These are phyloP conservation scores for Parmales sp. DNA, from an alignment of 108 stramenopile species.

Conservation along the genomic window DNA sequence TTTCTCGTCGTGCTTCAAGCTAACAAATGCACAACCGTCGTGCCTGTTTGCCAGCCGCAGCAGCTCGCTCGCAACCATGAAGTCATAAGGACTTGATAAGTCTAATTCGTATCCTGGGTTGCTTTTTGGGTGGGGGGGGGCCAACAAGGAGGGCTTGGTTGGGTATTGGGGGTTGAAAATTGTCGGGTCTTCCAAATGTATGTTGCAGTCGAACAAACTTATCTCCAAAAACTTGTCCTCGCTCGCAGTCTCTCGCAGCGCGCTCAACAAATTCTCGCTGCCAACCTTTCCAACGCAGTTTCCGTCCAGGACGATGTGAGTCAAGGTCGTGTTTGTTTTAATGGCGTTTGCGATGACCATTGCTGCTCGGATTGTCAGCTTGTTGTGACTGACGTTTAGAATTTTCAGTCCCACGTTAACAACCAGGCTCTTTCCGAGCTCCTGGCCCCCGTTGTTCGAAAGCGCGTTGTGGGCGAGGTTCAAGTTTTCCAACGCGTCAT, in stretches of 20 bases:
- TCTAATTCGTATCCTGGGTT: background rate
- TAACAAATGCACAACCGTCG: background rate
- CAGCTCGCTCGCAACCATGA: background rate
- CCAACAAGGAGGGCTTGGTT: background rate
- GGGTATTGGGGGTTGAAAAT: background rate
- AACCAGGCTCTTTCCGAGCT: constrained; percentile 21
- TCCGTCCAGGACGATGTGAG: background rate
- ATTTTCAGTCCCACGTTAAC: constrained; percentile 37
- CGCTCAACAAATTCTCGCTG: background rate
- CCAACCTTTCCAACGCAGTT: background rate
- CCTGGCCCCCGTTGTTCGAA: constrained; percentile 1
- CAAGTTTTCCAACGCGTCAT: background rate
- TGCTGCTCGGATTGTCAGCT: constrained; percentile 7
- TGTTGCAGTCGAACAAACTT: background rate
- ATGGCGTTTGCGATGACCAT: constrained; percentile 7
- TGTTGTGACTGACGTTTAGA: constrained; percentile 51
- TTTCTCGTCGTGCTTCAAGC: constrained; percentile 8
- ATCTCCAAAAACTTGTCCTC: background rate
- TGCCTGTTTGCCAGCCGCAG: background rate
- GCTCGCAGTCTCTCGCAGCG: background rate
- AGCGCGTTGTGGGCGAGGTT: background rate
- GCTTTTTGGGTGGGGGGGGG: background rate
- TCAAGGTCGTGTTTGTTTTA: background rate
- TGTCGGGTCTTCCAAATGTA: background rate
- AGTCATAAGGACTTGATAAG: background rate